phyloP scores from a whole-genome alignment of 352 stramenopile species.

The Halophytophthora batemanensis region DNA sequence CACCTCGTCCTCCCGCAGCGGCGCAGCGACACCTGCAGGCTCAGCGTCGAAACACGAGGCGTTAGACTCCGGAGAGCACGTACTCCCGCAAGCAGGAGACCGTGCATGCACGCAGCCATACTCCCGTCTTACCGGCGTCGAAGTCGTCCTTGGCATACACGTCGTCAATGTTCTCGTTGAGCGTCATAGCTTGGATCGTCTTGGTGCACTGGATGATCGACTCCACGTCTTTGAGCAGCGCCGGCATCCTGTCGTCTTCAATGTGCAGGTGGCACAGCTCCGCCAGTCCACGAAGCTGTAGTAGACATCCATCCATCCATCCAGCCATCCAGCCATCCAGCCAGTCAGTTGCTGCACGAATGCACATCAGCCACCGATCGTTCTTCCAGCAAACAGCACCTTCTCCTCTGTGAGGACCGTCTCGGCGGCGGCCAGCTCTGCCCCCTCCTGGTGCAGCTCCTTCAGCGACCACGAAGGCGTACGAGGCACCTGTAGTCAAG shows the following conservation, averaged over 20 bases:
- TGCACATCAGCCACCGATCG: not conserved
- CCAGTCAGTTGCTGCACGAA: not conserved
- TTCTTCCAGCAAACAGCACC: constrained; percentile 15
- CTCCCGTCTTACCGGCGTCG: constrained; percentile 30
- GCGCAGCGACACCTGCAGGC: constrained; percentile 26
- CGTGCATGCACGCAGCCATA: not conserved
- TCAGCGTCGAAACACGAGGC: constrained; percentile 5
- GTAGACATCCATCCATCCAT: not conserved
- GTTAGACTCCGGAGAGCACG: not conserved
- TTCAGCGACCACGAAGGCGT: constrained; percentile 79
- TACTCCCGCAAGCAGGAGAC: not conserved
- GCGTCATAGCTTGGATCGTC: constrained; percentile 78
- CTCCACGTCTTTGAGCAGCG: constrained; percentile 77
- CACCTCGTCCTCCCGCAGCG: constrained; percentile 70
- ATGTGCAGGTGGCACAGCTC: constrained; percentile 84
- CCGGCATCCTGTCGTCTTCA: constrained; percentile 61
- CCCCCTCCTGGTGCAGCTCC: constrained; percentile 69
- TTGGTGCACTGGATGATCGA: constrained; percentile 88
- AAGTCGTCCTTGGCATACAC: constrained; percentile 69
- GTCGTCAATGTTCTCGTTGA: constrained; percentile 81
- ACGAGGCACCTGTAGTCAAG: constrained; percentile 41
- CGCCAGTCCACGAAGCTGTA: constrained; percentile 68
- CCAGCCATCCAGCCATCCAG: not conserved
- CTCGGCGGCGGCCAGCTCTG: constrained; percentile 33
- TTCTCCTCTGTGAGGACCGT: constrained; percentile 62